phyloP scores from a whole-genome alignment of 2,329 filamentous ascomycete species.

The Sclerotinia minor region DNA sequence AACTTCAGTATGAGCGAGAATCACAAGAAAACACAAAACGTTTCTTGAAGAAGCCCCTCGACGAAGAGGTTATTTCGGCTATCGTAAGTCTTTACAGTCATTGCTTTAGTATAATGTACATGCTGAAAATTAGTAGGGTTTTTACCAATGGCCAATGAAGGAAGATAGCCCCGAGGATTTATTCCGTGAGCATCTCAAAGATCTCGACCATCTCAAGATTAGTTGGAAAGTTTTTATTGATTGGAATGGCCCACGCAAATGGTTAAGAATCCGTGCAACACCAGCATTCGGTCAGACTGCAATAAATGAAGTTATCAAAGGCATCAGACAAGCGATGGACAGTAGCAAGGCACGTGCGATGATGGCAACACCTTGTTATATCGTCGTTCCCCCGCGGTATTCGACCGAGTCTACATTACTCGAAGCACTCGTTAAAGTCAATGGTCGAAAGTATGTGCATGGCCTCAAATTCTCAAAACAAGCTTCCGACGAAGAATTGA shows the following conservation, averaged over 20 bases:
- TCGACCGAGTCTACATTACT: constrained; percentile 13
- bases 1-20: neutral
- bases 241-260: constrained; percentile 26
- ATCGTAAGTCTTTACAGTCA: neutral
- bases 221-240: constrained; percentile 32
- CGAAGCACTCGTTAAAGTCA: neutral
- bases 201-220: constrained; percentile 31
- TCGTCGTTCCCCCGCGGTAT: constrained; percentile 34
- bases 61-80: constrained; percentile 8
- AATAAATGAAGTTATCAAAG: constrained; percentile 29
- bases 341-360: constrained; percentile 31
- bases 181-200: constrained; percentile 31
- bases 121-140: constrained; percentile 26
- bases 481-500: neutral
- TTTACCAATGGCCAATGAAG: constrained; percentile 34
- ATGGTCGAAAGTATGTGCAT: constrained; percentile 8
- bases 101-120: neutral
- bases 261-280: constrained; percentile 27
- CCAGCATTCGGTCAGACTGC: neutral
- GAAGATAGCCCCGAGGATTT: constrained; percentile 25
- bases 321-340: constrained; percentile 32
- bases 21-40: neutral
- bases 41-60: constrained; percentile 1
- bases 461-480: constrained; percentile 2
- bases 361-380: constrained; percentile 31